Percentiles rank a stretch among this genome's conserved stretches.
These are phyloP conservation scores for Fusarium humuli DNA, from an alignment of 2,329 filamentous ascomycete species.

Conservation along the genomic window DNA sequence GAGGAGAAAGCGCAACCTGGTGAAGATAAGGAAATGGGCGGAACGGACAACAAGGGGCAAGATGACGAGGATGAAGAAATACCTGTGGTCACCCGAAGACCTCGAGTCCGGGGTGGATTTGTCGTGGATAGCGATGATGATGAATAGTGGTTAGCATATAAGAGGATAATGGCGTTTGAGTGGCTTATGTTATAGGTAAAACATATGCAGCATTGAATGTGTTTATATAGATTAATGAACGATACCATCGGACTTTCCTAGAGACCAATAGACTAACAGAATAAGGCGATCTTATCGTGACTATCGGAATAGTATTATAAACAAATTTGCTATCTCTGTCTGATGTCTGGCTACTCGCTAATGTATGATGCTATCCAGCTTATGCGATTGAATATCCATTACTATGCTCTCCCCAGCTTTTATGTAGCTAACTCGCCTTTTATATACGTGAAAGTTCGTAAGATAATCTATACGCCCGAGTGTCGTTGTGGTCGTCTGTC, in stretches of 20 bases:
- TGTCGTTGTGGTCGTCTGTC: slow-evolving; percentile 37
- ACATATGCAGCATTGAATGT: neutral
- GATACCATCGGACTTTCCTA: slow-evolving; percentile 7
- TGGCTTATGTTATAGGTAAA: neutral
- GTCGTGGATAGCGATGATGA: slow-evolving; percentile 71
- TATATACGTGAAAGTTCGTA: neutral
- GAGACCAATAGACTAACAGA: neutral
- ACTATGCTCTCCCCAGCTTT: slow-evolving; percentile 20
- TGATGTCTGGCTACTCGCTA: neutral
- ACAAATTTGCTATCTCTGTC: neutral
- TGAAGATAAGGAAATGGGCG: slow-evolving; percentile 38
- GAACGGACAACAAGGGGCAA: slow-evolving; percentile 45
- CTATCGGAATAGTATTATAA: neutral
- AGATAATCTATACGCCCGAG: slow-evolving; percentile 11
- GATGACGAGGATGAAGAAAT: slow-evolving; percentile 50
- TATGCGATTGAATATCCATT: neutral
- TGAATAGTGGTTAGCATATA: slow-evolving; percentile 47
- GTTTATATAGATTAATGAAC: slow-evolving; percentile 17
- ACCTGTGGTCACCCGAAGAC: slow-evolving; percentile 52
- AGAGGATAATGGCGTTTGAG: slow-evolving; percentile 28
- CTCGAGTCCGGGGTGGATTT: slow-evolving; percentile 64
- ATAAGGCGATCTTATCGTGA: neutral
- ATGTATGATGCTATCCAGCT: neutral
- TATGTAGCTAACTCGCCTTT: neutral
- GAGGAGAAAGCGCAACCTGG: slow-evolving; percentile 22